phyloP scores from a whole-genome alignment of 139 green algal genomes.

The Eudorina sp. region DNA sequence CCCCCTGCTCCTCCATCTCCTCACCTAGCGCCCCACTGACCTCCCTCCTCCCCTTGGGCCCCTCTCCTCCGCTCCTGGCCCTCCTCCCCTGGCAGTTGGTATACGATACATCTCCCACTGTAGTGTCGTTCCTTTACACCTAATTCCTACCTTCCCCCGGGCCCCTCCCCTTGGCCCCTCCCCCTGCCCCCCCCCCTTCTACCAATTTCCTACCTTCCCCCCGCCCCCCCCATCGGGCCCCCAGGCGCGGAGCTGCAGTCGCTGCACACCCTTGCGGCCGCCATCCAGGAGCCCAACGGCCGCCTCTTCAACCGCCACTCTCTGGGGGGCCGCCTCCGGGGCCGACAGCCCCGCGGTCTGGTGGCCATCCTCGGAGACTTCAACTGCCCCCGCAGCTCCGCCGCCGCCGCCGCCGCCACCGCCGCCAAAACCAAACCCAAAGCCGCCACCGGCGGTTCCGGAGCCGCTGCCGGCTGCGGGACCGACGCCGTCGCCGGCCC shows the following conservation, averaged over 20 bases:
- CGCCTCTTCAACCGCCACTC: conserved; percentile 25
- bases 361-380: conserved; percentile 28
- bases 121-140: too few relatives aligned
- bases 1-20: too few relatives aligned
- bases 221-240: neutral
- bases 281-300: neutral
- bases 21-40: too few relatives aligned
- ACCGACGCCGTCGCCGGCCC: neutral
- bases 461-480: neutral
- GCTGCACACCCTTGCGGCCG: conserved; percentile 13
- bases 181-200: too few relatives aligned
- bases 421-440: neutral
- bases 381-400: conserved; percentile 6
- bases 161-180: too few relatives aligned
- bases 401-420: neutral
- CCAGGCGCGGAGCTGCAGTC: conserved; percentile 11
- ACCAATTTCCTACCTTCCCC: too few relatives aligned
- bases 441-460: neutral
- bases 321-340: neutral
- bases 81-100: too few relatives aligned
- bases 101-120: too few relatives aligned
- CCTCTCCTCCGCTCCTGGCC: too few relatives aligned
- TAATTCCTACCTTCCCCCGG: too few relatives aligned
- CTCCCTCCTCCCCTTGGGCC: too few relatives aligned
- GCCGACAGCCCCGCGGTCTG: conserved; percentile 7